Base-by-base conservation (phyloP, 345 rosid genomes). In the Kernera saxatilis region DNA sequence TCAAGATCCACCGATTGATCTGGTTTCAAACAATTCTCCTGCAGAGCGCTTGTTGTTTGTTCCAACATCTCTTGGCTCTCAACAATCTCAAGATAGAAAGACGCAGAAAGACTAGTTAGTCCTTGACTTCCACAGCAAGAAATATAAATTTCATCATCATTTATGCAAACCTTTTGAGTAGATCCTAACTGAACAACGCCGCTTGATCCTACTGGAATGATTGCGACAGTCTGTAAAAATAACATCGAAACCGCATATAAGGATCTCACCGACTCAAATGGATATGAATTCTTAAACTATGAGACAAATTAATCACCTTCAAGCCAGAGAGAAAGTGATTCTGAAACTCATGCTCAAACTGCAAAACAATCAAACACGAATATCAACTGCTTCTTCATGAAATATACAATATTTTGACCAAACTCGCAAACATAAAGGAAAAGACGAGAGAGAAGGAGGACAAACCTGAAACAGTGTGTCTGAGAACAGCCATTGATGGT, bases 151-250 rank as follows among this genome's bases (percentile, higher is more conserved):
- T 5, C 10, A 35, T 33, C 33, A 2, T 9, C 64, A 44, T 6
- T 32, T 22, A 26, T 32, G 7, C 91, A 70, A 74, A 93, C 98
- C 97, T 89, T 88, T 49, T 67, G 74, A 64, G 75, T 77, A 52
- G 99, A 88, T 79, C 99, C 99, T 64, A 93, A 83, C 79, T 85
- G 95, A 55, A 89, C 35, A 50, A 93, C 95, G 45, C 96, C 96
- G 30, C 62, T 74, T 8, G 87, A 76, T 79, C 82, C 84, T 54
- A 85, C 71, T 3, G 96, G 81, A 67, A 91, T 80, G 41, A 88
- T 77, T 45, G 88, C 87, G 52, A 91, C 72, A n/a, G 96, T 89
- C 99, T 93, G 90, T 73, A 66, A 63, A 79, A 43, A 2, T 2
- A 72, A 23, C 60, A 52, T 52, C 1, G 8, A 39, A 22, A 71